phyloP scores from a whole-genome alignment of 2,329 filamentous ascomycete species.

The Hypoxylon sp. region DNA sequence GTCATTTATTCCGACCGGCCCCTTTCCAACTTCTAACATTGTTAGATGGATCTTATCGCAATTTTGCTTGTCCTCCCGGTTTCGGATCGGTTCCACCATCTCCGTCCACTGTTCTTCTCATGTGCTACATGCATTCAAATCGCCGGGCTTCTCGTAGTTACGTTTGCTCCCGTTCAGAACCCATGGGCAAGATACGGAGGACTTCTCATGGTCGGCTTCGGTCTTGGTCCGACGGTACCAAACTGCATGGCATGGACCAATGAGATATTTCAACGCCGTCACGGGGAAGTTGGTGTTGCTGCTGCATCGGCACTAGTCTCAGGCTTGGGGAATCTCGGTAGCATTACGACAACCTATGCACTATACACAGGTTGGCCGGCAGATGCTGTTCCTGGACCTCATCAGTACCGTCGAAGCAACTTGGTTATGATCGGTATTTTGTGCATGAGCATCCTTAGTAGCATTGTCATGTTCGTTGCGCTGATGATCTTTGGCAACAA shows the following conservation, averaged over 20 bases:
- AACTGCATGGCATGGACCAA: constrained; percentile 96
- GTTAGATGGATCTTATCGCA: constrained; percentile 85
- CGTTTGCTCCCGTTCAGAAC: constrained; percentile 76
- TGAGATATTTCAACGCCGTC: constrained; percentile 89
- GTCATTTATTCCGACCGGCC: constrained; percentile 53
- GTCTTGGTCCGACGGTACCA: constrained; percentile 89
- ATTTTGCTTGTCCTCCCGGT: constrained; percentile 89
- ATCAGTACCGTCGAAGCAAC: constrained; percentile 86
- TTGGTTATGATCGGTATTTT: constrained; percentile 90
- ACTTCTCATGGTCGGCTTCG: constrained; percentile 90
- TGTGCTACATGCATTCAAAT: constrained; percentile 84
- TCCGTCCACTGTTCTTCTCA: constrained; percentile 86
- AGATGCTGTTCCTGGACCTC: constrained; percentile 77
- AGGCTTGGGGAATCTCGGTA: constrained; percentile 88
- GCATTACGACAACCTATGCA: constrained; percentile 89
- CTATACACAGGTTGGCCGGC: constrained; percentile 89
- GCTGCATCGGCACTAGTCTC: constrained; percentile 89
- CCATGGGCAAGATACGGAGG: constrained; percentile 91
- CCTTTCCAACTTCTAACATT: constrained; percentile 31
- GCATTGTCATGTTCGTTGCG: constrained; percentile 76
- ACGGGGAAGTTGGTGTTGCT: constrained; percentile 92
- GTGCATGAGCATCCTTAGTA: constrained; percentile 80
- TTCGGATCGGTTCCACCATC: constrained; percentile 86
- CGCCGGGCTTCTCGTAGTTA: constrained; percentile 82
- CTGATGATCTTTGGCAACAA: constrained; percentile 72